These are phyloP conservation scores for Colletotrichum tabaci DNA, from an alignment of 2,329 filamentous ascomycete genomes.

Conservation along the genomic window DNA sequence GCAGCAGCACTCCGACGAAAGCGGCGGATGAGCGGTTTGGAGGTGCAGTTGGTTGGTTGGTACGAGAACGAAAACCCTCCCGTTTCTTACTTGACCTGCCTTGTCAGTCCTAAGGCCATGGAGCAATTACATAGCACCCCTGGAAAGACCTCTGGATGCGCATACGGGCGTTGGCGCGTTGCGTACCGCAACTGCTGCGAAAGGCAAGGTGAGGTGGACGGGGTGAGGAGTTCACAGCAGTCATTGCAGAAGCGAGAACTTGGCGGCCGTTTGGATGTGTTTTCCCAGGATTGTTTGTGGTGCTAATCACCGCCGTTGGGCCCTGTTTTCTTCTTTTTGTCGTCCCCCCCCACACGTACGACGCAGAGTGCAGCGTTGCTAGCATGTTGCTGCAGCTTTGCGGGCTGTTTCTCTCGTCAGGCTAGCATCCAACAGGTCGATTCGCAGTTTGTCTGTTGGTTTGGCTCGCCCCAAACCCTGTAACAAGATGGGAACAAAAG, in stretches of 20 bases:
- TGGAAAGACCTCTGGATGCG: background rate
- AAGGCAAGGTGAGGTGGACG: constrained; percentile 27
- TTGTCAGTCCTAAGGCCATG: constrained; percentile 17
- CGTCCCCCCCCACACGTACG: constrained; percentile 2
- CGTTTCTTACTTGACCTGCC: constrained; percentile 17
- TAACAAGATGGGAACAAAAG: background rate
- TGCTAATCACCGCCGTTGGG: constrained; percentile 27
- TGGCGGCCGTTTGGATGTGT: constrained; percentile 24
- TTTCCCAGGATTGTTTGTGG: constrained; percentile 15
- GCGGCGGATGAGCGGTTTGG: background rate
- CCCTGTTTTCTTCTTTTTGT: constrained; percentile 11
- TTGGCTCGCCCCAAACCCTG: background rate
- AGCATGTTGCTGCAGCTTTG: constrained; percentile 30
- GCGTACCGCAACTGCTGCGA: background rate
- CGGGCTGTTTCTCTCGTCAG: constrained; percentile 7
- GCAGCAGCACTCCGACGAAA: background rate
- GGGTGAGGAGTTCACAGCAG: constrained; percentile 21
- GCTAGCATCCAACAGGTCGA: constrained; percentile 18
- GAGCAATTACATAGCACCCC: constrained; percentile 5
- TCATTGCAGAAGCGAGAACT: constrained; percentile 37
- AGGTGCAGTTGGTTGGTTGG: background rate
- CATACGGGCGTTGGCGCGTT: background rate
- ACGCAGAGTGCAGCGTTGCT: constrained; percentile 10
- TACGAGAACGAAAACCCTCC: background rate
- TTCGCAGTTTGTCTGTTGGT: constrained; percentile 32